Evolutionary conservation across 2,329 filamentous ascomycete genomes (phyloP).

Genomic region (Capronia americana): DNA sequence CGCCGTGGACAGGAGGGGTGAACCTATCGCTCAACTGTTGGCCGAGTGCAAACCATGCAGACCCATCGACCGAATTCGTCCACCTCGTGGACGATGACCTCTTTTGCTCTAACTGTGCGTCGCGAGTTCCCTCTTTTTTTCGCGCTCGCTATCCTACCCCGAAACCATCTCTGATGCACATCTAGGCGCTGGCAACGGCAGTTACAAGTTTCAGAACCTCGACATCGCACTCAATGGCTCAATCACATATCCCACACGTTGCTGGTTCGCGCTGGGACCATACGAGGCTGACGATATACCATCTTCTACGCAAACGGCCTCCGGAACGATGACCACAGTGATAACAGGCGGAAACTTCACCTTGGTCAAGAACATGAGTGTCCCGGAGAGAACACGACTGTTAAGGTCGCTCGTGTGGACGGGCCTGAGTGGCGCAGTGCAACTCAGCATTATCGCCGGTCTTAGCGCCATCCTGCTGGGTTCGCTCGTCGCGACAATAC

Average conservation of each 20-base stretch:
- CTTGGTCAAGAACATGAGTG: not conserved
- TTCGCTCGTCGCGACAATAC: not conserved
- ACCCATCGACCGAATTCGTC: not conserved
- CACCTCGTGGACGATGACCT: not conserved
- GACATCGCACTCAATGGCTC: not conserved
- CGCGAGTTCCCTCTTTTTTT: not conserved
- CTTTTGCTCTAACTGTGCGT: constrained; percentile 4
- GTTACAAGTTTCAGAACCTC: not conserved
- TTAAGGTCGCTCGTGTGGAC: not conserved
- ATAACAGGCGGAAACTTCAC: constrained; percentile 3
- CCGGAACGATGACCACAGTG: constrained; percentile 2
- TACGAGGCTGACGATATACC: not conserved
- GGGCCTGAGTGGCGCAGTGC: not conserved
- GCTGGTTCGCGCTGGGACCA: constrained; percentile 3
- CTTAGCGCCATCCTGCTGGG: not conserved
- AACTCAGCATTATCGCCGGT: not conserved
- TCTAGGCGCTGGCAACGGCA: not conserved
- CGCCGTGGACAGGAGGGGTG: not conserved
- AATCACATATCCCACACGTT: constrained; percentile 5
- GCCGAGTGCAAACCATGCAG: not conserved
- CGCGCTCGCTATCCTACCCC: not conserved
- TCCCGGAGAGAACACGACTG: not conserved
- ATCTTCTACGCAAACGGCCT: not conserved
- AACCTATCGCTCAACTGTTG: constrained; percentile 12
- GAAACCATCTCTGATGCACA: not conserved